Base-by-base conservation (phyloP, 768 basidiomycete species). In the Hebeloma cylindrosporum region DNA sequence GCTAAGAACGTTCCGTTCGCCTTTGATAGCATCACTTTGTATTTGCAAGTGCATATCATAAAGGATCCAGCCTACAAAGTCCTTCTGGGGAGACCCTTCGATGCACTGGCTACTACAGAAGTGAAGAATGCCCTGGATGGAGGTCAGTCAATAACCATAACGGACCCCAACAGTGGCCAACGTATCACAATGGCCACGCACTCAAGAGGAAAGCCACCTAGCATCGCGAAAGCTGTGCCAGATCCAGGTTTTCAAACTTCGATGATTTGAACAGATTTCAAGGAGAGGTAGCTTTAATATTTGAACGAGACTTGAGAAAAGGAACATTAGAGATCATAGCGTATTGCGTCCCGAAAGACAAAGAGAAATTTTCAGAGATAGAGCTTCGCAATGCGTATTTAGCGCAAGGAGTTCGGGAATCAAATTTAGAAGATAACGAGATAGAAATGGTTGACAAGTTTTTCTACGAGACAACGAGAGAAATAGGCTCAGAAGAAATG, bases 21-120 rank as follows among this genome's bases (percentile, higher is more conserved):
- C 3, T 27, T 40, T 7, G 25, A 20, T 7, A 13, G 27, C 9
- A 22, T 40, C n/a, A 40, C 39, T 3, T 13, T 40, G 4, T 40
- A 40, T n/a, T 40, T 40, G 25, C 39, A 40, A 25, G 39, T 40
- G 4, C 39, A 40, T n/a, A 27, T 40, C 20, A 40, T 40, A 4
- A 27, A 23, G 4, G 20, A 40, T 14, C 21, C 21, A 4, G 39
- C 39, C 11, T 40, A 40, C n/a, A 22, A 27, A 25, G 39, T 40
- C 5, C 39, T 40, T 4, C 26, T 40, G 3, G 39, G 39, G 3
- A 10, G 39, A 4, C 39, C 39, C 10, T 40, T 21, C 13, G 39
- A 40, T 8, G 39, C 27, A 3, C n/a, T 40, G 6, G 27, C 35
- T 3, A 3, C 13, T 5, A 31, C n/a, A 5, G 17, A 31, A 31